Base-by-base conservation (phyloP, 192 early-diverging fungal genomes). In the Backusella australiensis region DNA sequence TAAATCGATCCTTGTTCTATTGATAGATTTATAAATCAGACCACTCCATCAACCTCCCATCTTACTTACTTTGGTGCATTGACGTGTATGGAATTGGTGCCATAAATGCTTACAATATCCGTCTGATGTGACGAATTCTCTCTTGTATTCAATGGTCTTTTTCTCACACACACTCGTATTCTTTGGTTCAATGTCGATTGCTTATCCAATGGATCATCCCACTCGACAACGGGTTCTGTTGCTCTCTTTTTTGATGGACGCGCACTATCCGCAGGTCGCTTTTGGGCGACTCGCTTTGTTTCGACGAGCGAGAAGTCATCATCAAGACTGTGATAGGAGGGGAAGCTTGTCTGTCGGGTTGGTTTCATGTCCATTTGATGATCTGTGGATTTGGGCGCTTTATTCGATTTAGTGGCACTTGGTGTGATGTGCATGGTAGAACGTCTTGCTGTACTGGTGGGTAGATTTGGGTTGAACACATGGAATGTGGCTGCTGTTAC, bases 161-260 rank as follows among this genome's bases (percentile, higher is more conserved):
- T 99, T 35, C 98, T 89, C 19, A 99, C 97, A 74, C 98, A 99
- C 36, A 99, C 98, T 52, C 96, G 91, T 77, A 99, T 99, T 41
- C 93, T 87, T 78, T 96, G 95, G 42, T 85, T 83, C 36, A 95
- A 83, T 29, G 23, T 63, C 1, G 26, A 29, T 23, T 63, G 56
- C 14, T 63, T 63, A 63, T 63, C 56, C 11, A 63, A 29, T 29
- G 23, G 56, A 29, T 63, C 56, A 32, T 63, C 26, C 23, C 46
- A 49, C 17, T 49, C 15, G 1, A 49, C 46, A 6, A n/a, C 19
- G 2, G 15, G 4, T 6, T 49, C 46, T n/a, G 19, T 49, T 4
- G 6, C 5, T 49, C 46, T 49, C 46, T 49, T 49, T 49, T 49
- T 49, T 17, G 46, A n/a, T 1, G 4, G 46, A 6, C 19, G 46